Conservation (phyloP, 768 basidiomycete genomes). For the Amanita fuliginea region DNA sequence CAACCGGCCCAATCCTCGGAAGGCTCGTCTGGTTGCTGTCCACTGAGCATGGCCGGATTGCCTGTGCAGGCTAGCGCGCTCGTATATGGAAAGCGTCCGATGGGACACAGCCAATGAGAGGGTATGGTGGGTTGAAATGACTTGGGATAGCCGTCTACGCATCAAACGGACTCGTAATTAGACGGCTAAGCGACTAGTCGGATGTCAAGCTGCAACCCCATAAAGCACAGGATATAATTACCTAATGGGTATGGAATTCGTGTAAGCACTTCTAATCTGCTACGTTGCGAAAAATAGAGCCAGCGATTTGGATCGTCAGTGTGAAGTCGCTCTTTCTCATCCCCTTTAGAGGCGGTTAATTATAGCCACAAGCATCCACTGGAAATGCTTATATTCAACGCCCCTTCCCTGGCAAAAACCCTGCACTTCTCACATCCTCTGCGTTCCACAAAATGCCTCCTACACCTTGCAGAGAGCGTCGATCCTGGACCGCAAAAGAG, state of each 20-base stretch:
- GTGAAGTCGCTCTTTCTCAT: slow-evolving; percentile 17
- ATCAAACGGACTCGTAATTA: slow-evolving; percentile 4
- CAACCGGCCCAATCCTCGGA: no score
- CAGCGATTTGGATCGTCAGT: slow-evolving; percentile 17
- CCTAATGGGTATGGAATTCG: slow-evolving; percentile 18
- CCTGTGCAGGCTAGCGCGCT: not conserved
- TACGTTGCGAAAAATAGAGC: slow-evolving; percentile 17
- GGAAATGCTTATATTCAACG: slow-evolving; percentile 4
- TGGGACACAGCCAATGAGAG: not conserved
- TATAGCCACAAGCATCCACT: not conserved
- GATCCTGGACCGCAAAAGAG: slow-evolving; percentile 42
- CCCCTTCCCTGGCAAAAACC: not conserved
- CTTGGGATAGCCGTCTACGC: slow-evolving; percentile 1
- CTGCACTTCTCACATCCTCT: slow-evolving; percentile 1
- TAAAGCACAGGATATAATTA: slow-evolving; percentile 13
- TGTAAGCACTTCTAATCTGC: slow-evolving; percentile 19
- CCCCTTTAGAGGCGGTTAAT: slow-evolving; percentile 13
- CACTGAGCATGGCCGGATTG: not conserved
- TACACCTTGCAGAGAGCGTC: slow-evolving; percentile 29
- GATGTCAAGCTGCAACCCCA: slow-evolving; percentile 14
- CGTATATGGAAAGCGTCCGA: not conserved
- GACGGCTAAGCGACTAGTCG: not conserved
- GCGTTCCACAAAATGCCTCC: slow-evolving; percentile 2
- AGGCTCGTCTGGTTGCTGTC: no score
- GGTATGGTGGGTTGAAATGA: not conserved